These are phyloP conservation scores for Sherardia arvensis DNA, from an alignment of 257 asterid species.

Conservation along the genomic window DNA sequence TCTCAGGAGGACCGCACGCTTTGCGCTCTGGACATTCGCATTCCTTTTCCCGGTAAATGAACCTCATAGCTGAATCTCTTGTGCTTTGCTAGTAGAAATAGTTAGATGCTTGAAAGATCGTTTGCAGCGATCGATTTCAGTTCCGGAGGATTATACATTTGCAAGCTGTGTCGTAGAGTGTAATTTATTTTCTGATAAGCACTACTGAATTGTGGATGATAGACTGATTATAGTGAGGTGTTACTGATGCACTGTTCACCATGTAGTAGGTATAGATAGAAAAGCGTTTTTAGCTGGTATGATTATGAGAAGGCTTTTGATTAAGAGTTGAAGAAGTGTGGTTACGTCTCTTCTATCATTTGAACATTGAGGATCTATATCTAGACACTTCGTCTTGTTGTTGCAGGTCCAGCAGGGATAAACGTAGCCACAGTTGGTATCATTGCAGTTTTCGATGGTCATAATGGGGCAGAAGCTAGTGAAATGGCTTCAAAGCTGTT, in stretches of 20 bases:
- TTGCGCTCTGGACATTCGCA: conserved; percentile 60
- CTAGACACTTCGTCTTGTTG: not conserved
- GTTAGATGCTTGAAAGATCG: not conserved
- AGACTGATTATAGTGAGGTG: not conserved
- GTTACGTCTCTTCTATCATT: not conserved
- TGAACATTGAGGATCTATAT: not conserved
- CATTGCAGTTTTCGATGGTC: conserved; percentile 95
- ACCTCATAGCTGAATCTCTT: not conserved
- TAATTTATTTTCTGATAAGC: not conserved
- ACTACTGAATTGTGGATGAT: not conserved
- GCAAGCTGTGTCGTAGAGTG: not conserved
- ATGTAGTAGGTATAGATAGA: not conserved
- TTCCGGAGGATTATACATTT: not conserved
- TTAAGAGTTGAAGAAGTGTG: not conserved
- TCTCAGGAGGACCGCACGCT: conserved; percentile 84
- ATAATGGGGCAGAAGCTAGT: conserved; percentile 93
- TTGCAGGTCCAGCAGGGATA: conserved; percentile 53
- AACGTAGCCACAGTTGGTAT: conserved; percentile 70
- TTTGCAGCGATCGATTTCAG: not conserved
- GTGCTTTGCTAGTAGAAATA: not conserved
- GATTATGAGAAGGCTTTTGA: not conserved
- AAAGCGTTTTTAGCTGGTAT: not conserved
- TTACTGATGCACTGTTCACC: not conserved
- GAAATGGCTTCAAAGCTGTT: conserved; percentile 75
- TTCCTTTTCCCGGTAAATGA: conserved; percentile 69